Evolutionary conservation across 2,329 filamentous ascomycete genomes (phyloP).

Genomic region (Xylaria arbuscula): DNA sequence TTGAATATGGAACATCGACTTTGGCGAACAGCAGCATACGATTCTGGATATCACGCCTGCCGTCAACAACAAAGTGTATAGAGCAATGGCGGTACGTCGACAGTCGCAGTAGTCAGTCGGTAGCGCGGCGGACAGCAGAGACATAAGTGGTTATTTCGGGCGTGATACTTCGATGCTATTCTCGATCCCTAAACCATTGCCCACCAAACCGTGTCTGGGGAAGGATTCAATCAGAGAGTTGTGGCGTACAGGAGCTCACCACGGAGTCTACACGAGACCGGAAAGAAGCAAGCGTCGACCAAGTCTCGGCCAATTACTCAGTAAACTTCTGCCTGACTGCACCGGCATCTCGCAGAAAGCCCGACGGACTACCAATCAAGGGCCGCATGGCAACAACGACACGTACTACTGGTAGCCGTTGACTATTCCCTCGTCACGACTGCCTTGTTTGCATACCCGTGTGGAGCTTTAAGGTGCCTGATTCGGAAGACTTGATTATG

Average conservation of each 20-base stretch:
- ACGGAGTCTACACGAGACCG: not conserved
- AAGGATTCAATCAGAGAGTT: not conserved
- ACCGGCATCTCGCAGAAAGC: not conserved
- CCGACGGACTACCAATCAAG: not conserved
- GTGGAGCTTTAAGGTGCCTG: not conserved
- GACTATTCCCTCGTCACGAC: not conserved
- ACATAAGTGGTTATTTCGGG: too few species aligned
- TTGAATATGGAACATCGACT: not conserved
- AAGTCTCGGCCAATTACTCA: not conserved
- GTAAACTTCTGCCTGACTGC: not conserved
- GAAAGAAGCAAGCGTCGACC: not conserved
- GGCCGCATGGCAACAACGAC: slow-evolving; percentile 9
- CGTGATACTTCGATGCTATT: not conserved
- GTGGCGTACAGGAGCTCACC: not conserved
- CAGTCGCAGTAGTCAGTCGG: too few species aligned
- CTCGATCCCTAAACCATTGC: not conserved
- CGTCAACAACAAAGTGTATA: too few species aligned
- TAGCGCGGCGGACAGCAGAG: too few species aligned
- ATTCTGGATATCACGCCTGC: not conserved
- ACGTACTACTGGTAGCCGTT: not conserved
- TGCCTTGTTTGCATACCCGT: not conserved
- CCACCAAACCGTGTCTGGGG: too few species aligned
- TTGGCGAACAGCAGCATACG: not conserved
- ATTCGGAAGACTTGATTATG: not conserved
- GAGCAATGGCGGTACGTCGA: not conserved